Evolutionary conservation across 805 yeast species (phyloP), one percentile per base, ranked within the genome.

Genomic region (Saccharomycopsis guyanensis): DNA sequence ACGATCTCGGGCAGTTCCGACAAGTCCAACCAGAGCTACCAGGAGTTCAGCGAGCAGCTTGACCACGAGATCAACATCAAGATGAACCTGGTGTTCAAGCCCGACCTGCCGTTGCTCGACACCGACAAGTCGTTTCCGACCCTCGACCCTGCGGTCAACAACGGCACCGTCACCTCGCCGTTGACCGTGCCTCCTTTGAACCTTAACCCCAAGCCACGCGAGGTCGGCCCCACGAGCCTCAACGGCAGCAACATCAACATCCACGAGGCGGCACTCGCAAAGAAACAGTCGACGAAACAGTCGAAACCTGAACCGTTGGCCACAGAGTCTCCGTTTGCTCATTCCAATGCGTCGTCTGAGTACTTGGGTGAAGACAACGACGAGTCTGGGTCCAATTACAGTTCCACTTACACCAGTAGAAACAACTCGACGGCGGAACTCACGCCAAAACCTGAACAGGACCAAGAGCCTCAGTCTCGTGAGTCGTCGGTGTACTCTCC

Each of bases 401-500:
- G 50, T 41, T 50, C 53, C 8, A 43, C 39, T 20, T 47, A 50
- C 32, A 38, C 38, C 20, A 31, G 38, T 16, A 36, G 49, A 27
- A 43, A 40, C 37, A 43, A 50, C 24, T 43, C 49, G 18, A 34
- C 38, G 27, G 23, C 35, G 3, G 51, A 50, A 25, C 24, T 47
- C 32, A 22, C 20, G 31, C 10, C 18, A 5, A 8, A 15, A 8
- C 20, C 18, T 5, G 8, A 10, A 15, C 18, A 5, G 10, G 18
- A 15, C 18, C 12, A 10, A 4, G 36, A 45, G 22, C 29, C 49
- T 3, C 33, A 16, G 16, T 39, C 47, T 12, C 23, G 47, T 16
- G 46, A 46, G 25, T 42, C 46, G 3, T 47, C 53, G 3, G 33
- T 50, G 10, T 41, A 48, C 29, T 47, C 51, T 10, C 53, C 51